Evolutionary conservation across 495 filamentous ascomycete species (phyloP), one percentile per base, ranked within the genome.

Genomic region (Pyronema domesticum): DNA sequence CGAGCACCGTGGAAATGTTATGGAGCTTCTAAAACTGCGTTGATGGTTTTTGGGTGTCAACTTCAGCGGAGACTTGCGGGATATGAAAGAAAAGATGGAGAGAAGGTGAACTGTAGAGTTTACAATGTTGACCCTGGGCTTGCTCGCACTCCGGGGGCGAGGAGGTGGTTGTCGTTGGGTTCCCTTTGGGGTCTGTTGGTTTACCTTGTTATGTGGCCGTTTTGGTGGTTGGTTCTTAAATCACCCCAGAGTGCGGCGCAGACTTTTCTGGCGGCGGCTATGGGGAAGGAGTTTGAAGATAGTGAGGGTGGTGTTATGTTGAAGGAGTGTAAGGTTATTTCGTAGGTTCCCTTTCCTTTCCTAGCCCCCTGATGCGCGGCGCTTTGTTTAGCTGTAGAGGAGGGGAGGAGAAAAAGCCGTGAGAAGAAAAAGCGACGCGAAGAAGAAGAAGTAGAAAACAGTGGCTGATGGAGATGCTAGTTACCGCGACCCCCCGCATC

Each of bases 221-320:
- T 94, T 10, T 85, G 81, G 71, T 99, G 89, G 85, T 61, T 96
- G 37, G 65, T 94, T 3, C 73, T 99, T 11, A 99, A 96, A 66
- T 85, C 81, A 44, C 73, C 86, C 0, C 67, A 78, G 36, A 79
- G 82, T 67, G 91, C 86, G 11, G 86, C 88, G 8, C 87, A 99
- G 69, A 85, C 83, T 40, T 80, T 96, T 42, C 67, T 96, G 39
- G 80, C 76, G 56, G 89, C 88, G 3, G 79, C 80, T 2, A 89
- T 95, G 86, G 89, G 94, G 34, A 77, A 73, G 30, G 71, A 72
- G 11, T 74, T 81, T 39, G 76, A 73, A 5, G 74, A 76, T 43
- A 82, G 76, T 3, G 58, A 67, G 14, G 82, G 79, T 1, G 88
- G 85, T 30, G 78, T 76, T 37, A 64, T 89, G 59, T 70, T 96